A percentile compares a stretch with the other conserved stretches of the same genome.
Evolutionary conservation across 2,329 filamentous ascomycete species (phyloP).

Genomic region (Pseudocercospora musae): DNA sequence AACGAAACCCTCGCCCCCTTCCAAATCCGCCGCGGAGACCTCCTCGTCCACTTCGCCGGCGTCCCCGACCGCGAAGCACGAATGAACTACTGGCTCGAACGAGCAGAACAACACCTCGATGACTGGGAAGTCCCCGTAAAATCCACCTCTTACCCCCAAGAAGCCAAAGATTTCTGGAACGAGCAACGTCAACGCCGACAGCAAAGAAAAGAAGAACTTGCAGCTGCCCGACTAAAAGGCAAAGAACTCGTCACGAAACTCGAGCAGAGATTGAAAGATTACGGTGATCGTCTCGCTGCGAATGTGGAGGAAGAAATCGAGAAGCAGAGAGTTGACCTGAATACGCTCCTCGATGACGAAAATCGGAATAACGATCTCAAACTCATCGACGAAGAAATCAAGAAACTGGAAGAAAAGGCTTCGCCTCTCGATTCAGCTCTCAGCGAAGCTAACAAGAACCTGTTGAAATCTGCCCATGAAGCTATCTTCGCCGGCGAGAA

Average conservation of each 20-base stretch:
- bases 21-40: conserved; percentile 41
- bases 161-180: conserved; percentile 38
- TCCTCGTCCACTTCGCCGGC: conserved; percentile 46
- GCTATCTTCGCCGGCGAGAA: conserved; percentile 37
- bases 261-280: conserved; percentile 28
- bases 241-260: conserved; percentile 27
- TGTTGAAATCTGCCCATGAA: conserved; percentile 36
- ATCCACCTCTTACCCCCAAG: conserved; percentile 37
- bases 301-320: conserved; percentile 29
- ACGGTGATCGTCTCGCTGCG: conserved; percentile 29
- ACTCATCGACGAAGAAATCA: conserved; percentile 22
- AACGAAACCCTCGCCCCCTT: conserved; percentile 37
- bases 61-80: conserved; percentile 34
- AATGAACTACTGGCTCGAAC: conserved; percentile 39
- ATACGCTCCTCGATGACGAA: conserved; percentile 26
- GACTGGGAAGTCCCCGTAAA: conserved; percentile 40
- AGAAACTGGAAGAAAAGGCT: conserved; percentile 21
- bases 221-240: conserved; percentile 23
- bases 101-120: conserved; percentile 38
- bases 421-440: conserved; percentile 27
- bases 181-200: conserved; percentile 31
- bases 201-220: conserved; percentile 23
- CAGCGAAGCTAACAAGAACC: conserved; percentile 27
- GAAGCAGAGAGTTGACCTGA: conserved; percentile 28
- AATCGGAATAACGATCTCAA: conserved; percentile 20